Evolutionary conservation across 2,329 filamentous ascomycete genomes (phyloP), one percentile per base, ranked within the genome.

Genomic region (Colletotrichum spaethianum): DNA sequence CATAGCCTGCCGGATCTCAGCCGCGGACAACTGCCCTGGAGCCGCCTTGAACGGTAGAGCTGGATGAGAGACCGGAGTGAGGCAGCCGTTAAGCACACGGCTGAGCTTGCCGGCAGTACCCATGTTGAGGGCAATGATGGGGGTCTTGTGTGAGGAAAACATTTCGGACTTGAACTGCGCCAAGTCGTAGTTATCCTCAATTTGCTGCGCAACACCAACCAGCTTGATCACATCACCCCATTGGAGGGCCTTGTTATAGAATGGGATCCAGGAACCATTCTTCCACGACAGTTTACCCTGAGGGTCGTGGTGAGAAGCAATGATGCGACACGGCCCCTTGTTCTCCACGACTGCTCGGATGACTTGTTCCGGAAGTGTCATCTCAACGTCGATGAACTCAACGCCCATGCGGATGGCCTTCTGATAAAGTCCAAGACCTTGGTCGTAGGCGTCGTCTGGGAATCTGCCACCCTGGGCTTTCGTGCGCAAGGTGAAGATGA

Each of bases 51-150:
- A 94, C 0, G 96, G 95, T n/a, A 98, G 87, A 16, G 89, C 89
- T 1, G 94, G 93, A 80, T 98, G 96, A 3, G 94, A 95, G 18
- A 99, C 96, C 0, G 96, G 96, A 0, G 96, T 98, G 85, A 99
- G 91, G 86, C 98, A 98, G 38, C 89, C 87, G 82, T 99, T 99
- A 70, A 97, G 85, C 55, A 99, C 92, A 42, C 96, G 92, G 78
- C 94, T 98, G 52, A 98, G 88, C 83, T 98, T 96, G 60, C 96
- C 96, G 33, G 90, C 86, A 59, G 90, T 86, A 38, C 96, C 95
- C 96, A 99, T 98, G 83, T 99, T 99, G 80, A 99, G 93, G 1
- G 93, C 94, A 76, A 99, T 98, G 67, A 99, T 84, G 0, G 95
- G 96, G n/a, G 91, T 91, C 64, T 93, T 87, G 78, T 97, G 93